Conservation (phyloP, 176 grass and related monocot genomes). For the Oryza meyeriana region DNA sequence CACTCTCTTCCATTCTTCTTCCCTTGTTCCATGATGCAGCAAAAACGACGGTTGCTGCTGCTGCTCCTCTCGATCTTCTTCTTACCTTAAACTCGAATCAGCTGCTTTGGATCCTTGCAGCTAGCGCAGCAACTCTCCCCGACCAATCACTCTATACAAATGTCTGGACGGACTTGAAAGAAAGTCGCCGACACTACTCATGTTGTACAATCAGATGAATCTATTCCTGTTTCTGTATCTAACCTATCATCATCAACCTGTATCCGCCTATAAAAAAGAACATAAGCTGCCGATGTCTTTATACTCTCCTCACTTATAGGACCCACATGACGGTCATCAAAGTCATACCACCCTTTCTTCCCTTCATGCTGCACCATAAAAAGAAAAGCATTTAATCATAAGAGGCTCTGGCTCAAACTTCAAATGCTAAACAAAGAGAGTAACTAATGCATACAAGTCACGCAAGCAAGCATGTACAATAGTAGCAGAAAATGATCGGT, state of each 20-base stretch:
- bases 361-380: constrained; percentile 58
- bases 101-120: neutral
- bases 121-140: neutral
- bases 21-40: neutral
- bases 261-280: constrained; percentile 81
- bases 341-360: constrained; percentile 68
- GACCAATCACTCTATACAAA: constrained; percentile 50
- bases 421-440: neutral
- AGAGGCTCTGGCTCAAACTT: neutral
- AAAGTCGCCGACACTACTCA: constrained; percentile 22
- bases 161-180: neutral
- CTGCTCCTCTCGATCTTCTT: neutral
- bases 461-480: neutral
- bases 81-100: neutral
- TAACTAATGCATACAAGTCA: neutral
- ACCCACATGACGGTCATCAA: constrained; percentile 73
- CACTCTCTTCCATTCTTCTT: neutral
- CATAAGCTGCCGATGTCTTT: constrained; percentile 92
- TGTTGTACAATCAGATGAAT: constrained; percentile 42
- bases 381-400: neutral
- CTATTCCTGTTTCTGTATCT: constrained; percentile 45
- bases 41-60: neutral
- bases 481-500: neutral
- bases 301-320: constrained; percentile 66
- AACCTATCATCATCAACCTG: constrained; percentile 35